Evolutionary conservation across 1,139 yeast species (phyloP), one percentile per base, ranked within the genome.

Genomic region (Arxiozyma heterogenica): DNA sequence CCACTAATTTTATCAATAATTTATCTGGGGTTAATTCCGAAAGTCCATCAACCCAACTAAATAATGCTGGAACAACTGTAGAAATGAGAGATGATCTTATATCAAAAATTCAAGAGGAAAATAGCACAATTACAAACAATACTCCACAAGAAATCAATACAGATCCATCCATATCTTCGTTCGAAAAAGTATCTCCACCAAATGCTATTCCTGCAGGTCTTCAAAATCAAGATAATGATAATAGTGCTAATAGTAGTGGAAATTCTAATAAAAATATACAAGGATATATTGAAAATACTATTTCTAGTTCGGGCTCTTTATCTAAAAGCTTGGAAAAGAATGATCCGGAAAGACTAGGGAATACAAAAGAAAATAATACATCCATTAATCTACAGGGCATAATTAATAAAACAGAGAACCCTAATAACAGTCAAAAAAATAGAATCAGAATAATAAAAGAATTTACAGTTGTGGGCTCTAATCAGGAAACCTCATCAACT

Each of bases 1-100:
- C 53, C 3, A 38, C 53, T n/a, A 47, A 39, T 7, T 51, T 51
- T 22, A 23, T 51, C 4, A 39, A 51, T 42, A 47, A 34, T 25
- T 45, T 50, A 3, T 51, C 50, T 11, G 51, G 47, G 8, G 25
- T 39, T 34, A 49, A 38, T 21, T 21, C 41, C 2, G 34, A 46
- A 15, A 46, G n/a, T 34, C 21, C 42, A 15, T 34, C 49, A 5
- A 22, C n/a, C 20, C 34, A 20, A 22, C 49, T 21, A 27, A 38
- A 17, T 18, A 46, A 34, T 34, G 48, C 4, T 46, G n/a, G 6
- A 15, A 34, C 39, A 12, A 34, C 3, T 15, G 39, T 34, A 12
- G 39, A 34, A 34, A 3, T n/a, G n/a, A 34, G 39, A 34, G 8
- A 34, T 34, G n/a, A 34, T 12, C 4, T 34, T 34, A 34, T 4